These are phyloP conservation scores for Phytophthora pistaciae DNA, from an alignment of 352 stramenopile genomes.

Conservation along the genomic window DNA sequence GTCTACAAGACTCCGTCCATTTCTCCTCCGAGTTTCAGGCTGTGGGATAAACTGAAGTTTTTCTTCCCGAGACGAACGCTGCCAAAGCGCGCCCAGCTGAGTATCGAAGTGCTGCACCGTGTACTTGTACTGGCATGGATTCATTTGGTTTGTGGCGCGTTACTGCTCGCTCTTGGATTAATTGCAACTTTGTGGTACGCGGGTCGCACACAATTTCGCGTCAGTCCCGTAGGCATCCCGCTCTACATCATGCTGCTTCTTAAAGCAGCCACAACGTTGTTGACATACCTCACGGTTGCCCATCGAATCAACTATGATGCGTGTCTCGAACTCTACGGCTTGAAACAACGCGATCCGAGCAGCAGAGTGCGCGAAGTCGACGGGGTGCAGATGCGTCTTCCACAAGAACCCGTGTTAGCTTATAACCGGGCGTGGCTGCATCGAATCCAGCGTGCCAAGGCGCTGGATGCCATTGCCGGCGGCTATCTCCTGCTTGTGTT, in stretches of 20 bases:
- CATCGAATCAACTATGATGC: conserved; percentile 72
- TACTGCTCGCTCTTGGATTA: conserved; percentile 62
- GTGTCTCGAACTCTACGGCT: conserved; percentile 59
- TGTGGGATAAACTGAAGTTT: conserved; percentile 69
- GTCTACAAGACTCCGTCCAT: conserved; percentile 13
- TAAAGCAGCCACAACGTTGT: conserved; percentile 60
- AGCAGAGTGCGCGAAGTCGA: conserved; percentile 42
- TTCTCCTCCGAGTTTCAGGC: conserved; percentile 30
- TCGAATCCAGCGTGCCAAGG: conserved; percentile 67
- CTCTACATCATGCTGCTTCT: conserved; percentile 73
- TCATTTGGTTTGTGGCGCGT: conserved; percentile 61
- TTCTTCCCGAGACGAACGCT: conserved; percentile 80
- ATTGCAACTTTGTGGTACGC: conserved; percentile 55
- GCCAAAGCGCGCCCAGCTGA: conserved; percentile 62
- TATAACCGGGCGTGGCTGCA: conserved; percentile 76
- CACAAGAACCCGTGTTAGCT: conserved; percentile 63
- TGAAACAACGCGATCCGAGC: conserved; percentile 29
- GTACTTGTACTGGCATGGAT: conserved; percentile 77
- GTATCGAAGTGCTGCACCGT: conserved; percentile 78
- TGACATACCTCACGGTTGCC: conserved; percentile 62
- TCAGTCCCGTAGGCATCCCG: conserved; percentile 55
- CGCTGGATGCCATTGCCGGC: conserved; percentile 56
- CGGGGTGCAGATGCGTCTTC: conserved; percentile 35
- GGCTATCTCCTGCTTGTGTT: conserved; percentile 79
- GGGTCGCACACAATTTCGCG: conserved; percentile 60